These are phyloP conservation scores for Bipolaris oryzae DNA, from an alignment of 2,329 filamentous ascomycete genomes.

Conservation along the genomic window DNA sequence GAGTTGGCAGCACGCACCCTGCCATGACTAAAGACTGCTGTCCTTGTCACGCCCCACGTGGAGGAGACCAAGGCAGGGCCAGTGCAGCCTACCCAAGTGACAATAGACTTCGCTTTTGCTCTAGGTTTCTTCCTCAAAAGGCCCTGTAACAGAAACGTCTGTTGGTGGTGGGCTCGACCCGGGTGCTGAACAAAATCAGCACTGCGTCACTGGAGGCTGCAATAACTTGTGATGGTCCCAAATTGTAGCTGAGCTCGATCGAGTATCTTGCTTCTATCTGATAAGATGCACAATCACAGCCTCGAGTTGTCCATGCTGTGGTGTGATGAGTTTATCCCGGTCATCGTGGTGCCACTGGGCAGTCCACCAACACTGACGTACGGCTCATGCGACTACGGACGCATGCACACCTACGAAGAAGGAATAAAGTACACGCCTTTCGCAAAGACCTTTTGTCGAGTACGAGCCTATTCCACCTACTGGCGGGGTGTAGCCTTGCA, in stretches of 20 bases:
- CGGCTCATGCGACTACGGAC: neutral
- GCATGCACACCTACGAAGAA: neutral
- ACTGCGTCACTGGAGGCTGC: neutral
- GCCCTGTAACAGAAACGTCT: neutral
- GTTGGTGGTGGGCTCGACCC: neutral
- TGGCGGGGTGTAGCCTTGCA: slow-evolving; percentile 7
- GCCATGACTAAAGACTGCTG: neutral
- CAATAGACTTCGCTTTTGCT: neutral
- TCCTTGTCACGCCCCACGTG: neutral
- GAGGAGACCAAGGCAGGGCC: neutral
- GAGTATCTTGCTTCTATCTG: neutral
- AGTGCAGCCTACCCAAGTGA: neutral
- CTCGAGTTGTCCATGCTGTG: neutral
- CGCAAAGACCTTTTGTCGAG: neutral
- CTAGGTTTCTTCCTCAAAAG: neutral
- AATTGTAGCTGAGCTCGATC: neutral
- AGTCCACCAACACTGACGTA: neutral
- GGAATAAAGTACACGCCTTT: neutral
- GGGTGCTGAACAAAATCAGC: neutral
- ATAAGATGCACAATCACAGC: neutral
- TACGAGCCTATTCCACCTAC: neutral
- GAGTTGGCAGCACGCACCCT: slow-evolving; percentile 16
- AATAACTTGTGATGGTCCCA: neutral
- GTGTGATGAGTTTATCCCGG: neutral
- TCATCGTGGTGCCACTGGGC: neutral